Evolutionary conservation across 371 early-diverging fungal species (phyloP).

Genomic region (Actinomortierella ambigua): DNA sequence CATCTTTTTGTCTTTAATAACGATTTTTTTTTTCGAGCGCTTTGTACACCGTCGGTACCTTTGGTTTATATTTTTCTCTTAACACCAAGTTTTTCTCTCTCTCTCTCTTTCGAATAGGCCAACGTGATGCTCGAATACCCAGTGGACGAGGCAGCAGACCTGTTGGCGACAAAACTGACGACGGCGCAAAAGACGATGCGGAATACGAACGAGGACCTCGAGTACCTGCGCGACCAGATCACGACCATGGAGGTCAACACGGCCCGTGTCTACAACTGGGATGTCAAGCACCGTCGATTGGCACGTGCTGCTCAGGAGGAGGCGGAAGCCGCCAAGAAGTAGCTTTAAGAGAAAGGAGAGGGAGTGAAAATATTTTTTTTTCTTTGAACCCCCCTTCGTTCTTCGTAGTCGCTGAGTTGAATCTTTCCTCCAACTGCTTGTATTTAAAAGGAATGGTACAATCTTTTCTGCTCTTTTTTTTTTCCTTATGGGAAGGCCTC

Average conservation of each 20-base stretch:
- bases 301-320: constrained; percentile 48
- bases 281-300: constrained; percentile 86
- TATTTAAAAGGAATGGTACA: neutral
- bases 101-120: constrained; percentile 61
- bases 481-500: too few species aligned
- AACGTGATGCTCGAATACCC: constrained; percentile 97
- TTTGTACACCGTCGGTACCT: too few species aligned
- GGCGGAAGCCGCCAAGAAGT: constrained; percentile 4
- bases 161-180: constrained; percentile 76
- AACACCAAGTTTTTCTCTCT: neutral
- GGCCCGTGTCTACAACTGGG: constrained; percentile 97
- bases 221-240: constrained; percentile 93
- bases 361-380: neutral
- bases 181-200: constrained; percentile 74
- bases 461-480: neutral
- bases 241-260: constrained; percentile 99
- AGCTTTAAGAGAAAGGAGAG: neutral
- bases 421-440: neutral
- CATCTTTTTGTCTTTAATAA: constrained; percentile 4
- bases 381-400: neutral
- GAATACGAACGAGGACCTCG: constrained; percentile 89
- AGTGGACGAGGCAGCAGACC: constrained; percentile 85
- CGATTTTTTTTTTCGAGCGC: constrained; percentile 6
- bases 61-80: neutral
- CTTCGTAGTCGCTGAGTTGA: neutral